These are phyloP conservation scores for Melaleuca quinquenervia DNA, from an alignment of 345 rosid species.

Conservation along the genomic window DNA sequence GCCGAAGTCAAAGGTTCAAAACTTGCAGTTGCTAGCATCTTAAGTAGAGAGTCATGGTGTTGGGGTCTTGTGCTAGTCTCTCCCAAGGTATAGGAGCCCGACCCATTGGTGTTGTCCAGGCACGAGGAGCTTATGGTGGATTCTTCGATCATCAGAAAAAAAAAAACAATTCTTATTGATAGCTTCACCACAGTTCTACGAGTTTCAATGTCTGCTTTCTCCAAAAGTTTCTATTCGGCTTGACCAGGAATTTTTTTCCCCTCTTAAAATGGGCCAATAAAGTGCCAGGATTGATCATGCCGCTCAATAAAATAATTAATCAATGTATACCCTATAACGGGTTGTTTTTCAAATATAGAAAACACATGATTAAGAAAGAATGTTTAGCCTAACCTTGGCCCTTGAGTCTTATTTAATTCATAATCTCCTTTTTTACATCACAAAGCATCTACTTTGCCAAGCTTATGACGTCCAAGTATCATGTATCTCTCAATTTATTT, in stretches of 20 bases:
- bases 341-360: not conserved
- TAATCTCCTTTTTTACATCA: not conserved
- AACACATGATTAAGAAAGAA: not conserved
- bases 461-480: not conserved
- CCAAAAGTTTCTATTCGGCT: not conserved
- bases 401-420: not conserved
- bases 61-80: too few relatives aligned
- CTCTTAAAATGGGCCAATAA: not conserved
- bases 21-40: too few relatives aligned
- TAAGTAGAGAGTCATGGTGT: too few relatives aligned
- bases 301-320: not conserved
- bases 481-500: too few relatives aligned
- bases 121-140: too few relatives aligned
- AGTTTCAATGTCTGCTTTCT: not conserved
- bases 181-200: not conserved
- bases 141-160: too few relatives aligned
- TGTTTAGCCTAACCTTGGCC: not conserved
- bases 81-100: too few relatives aligned
- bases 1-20: too few relatives aligned
- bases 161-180: not conserved
- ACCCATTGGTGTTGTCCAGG: too few relatives aligned
- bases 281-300: not conserved
- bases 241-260: not conserved
- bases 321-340: not conserved
- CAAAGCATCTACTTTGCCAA: not conserved